A percentile compares a stretch with the other conserved stretches of the same genome.
phyloP scores from a whole-genome alignment of 306 rosid species.

The Astragalus membranaceus region DNA sequence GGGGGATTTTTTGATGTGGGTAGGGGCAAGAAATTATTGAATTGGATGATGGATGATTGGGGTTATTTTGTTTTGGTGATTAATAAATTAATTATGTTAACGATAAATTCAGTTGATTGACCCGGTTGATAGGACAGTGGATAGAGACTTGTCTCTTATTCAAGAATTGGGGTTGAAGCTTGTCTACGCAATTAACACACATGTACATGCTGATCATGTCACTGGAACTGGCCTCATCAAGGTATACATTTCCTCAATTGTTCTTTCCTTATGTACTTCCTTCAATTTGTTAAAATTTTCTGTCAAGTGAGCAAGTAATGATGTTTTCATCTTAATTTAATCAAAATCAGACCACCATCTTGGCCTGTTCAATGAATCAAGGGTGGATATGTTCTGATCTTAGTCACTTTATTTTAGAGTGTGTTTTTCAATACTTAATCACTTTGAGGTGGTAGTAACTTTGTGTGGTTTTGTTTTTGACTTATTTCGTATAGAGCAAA shows the following conservation, averaged over 20 bases:
- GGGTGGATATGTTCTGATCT: neutral
- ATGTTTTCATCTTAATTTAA: neutral
- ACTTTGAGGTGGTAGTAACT: neutral
- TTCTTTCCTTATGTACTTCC: neutral
- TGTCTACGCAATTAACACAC: slow-evolving; percentile 84
- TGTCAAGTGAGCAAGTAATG: neutral
- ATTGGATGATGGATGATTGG: slow-evolving; percentile 1
- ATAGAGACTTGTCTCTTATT: slow-evolving; percentile 75
- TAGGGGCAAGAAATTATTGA: neutral
- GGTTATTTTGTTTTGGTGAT: neutral
- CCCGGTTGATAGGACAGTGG: slow-evolving; percentile 87
- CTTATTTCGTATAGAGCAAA: slow-evolving; percentile 43
- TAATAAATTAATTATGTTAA: neutral
- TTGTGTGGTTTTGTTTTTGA: neutral
- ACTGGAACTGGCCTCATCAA: slow-evolving; percentile 90
- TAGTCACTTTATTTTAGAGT: neutral
- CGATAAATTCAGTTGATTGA: slow-evolving; percentile 72
- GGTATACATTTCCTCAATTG: slow-evolving; percentile 32
- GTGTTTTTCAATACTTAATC: neutral
- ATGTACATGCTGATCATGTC: slow-evolving; percentile 98
- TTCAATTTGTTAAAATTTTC: neutral
- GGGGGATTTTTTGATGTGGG: neutral
- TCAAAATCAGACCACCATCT: neutral
- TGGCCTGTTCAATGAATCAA: neutral
- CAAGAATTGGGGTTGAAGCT: slow-evolving; percentile 67